Conservation (phyloP, 768 basidiomycete species). For the Mycena polygramma region DNA sequence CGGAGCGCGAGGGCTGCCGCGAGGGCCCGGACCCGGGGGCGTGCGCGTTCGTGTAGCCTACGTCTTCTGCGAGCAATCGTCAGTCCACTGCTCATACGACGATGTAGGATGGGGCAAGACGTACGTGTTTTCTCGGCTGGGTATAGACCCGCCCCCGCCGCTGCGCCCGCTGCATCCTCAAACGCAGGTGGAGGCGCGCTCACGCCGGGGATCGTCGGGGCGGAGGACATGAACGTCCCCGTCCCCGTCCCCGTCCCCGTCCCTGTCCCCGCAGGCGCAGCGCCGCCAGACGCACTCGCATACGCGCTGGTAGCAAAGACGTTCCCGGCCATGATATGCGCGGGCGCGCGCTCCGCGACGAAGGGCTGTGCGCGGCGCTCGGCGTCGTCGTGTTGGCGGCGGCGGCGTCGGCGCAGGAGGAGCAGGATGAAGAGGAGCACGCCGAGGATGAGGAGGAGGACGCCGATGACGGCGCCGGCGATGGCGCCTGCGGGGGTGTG, state of each 20-base stretch:
- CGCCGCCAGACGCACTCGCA: slow-evolving; percentile 12
- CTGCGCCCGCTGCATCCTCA: neutral
- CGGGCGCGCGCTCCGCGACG: slow-evolving; percentile 28
- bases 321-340: neutral
- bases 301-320: slow-evolving; percentile 21
- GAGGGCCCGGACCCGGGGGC: neutral
- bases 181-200: neutral
- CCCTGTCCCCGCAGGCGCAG: neutral
- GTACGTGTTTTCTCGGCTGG: slow-evolving; percentile 24
- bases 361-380: slow-evolving; percentile 36
- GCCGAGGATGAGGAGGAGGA: slow-evolving; percentile 41
- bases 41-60: slow-evolving; percentile 15
- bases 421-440: slow-evolving; percentile 28
- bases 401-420: slow-evolving; percentile 41
- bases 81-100: neutral
- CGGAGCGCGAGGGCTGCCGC: slow-evolving; percentile 30
- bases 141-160: slow-evolving; percentile 2
- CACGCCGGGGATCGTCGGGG: too few species aligned
- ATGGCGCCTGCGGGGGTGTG: slow-evolving; percentile 15
- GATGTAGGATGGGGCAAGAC: neutral
- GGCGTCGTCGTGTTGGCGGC: slow-evolving; percentile 19
- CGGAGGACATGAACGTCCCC: too few species aligned
- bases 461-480: slow-evolving; percentile 49
- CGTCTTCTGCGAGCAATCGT: slow-evolving; percentile 7
- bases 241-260: neutral